Percentiles rank a stretch among this genome's conserved stretches.
Conservation (phyloP, 331 rosid species). For the Pyrus hybrid region DNA sequence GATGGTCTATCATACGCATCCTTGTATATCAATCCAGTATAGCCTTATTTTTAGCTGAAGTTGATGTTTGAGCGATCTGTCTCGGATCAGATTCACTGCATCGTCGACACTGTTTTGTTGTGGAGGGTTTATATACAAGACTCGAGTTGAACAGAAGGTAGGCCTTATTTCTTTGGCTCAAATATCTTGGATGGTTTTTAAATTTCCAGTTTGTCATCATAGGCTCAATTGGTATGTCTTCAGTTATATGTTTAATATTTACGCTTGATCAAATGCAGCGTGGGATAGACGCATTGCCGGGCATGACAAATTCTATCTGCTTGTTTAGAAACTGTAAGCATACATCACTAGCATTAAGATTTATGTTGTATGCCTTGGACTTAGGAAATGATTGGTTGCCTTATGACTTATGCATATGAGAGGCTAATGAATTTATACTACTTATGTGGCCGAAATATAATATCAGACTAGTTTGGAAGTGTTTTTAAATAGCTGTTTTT, state of each 20-base stretch:
- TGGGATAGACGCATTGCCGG: constrained; percentile 95
- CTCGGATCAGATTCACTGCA: constrained; percentile 61
- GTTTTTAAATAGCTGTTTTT: too few relatives aligned
- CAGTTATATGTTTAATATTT: not conserved
- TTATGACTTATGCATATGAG: not conserved
- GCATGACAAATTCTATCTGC: constrained; percentile 83
- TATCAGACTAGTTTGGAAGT: too few relatives aligned
- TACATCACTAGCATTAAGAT: not conserved
- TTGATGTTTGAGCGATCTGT: constrained; percentile 20
- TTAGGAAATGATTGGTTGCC: not conserved
- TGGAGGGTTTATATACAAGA: constrained; percentile 89
- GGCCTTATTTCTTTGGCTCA: constrained; percentile 3
- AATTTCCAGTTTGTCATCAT: not conserved
- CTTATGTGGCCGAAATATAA: not conserved
- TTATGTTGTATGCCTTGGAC: constrained; percentile 10
- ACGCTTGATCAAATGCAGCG: constrained; percentile 40
- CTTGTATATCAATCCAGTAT: not conserved
- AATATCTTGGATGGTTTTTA: not conserved
- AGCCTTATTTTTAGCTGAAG: not conserved
- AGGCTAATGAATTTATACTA: not conserved
- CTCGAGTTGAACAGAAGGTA: constrained; percentile 67
- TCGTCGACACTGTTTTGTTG: constrained; percentile 58
- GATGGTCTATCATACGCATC: too few relatives aligned
- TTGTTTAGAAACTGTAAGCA: constrained; percentile 87
- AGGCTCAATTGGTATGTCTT: not conserved